Evolutionary conservation across 2,329 filamentous ascomycete genomes (phyloP), one percentile per base, ranked within the genome.

Genomic region (Aspergillus spinulosporus): DNA sequence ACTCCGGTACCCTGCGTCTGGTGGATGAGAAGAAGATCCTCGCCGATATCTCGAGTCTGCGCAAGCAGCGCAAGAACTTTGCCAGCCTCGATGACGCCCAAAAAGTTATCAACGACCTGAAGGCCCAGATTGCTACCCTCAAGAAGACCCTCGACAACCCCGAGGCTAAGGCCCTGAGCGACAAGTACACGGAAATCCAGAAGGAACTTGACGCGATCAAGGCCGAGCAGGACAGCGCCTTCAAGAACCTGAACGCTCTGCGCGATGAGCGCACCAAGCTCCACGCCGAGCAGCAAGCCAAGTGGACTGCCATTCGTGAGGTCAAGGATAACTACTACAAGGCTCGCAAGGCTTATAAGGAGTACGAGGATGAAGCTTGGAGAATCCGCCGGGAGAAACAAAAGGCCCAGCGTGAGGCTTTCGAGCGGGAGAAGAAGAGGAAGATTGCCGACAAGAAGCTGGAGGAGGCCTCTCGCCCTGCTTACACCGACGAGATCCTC

Each of bases 11-110:
- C 73, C 92, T 99, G 88, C 96, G 92, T 79, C 81, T 99, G 50
- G 94, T 97, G 8, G 94, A 99, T 67, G 94, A 97, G 84, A 95
- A 91, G 82, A 97, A 97, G 84, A 87, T 90, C 6, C 82, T 97
- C 15, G 79, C 84, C 49, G 91, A 97, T 68, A 88, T 96, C 66
- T 89, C 88, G 48, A 88, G 79, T 72, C 80, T 97, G 64, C 88
- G 89, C 75, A 96, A 95, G 81, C 84, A 89, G 69, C 90, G 90
- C 79, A 97, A 97, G 85, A 88, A 86, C 76, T 97, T 99, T 73
- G 85, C 87, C 57, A 84, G 86, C 60, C 88, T 97, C 68, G 91
- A 96, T 58, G 86, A 89, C 58, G 82, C 86, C 34, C 90, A 97
- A 78, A 95, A 95, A 82, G 84, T 84, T 64, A 97, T 99, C 66